Base-by-base conservation (phyloP, 192 early-diverging fungal genomes). In the Umbelopsis sp. region DNA sequence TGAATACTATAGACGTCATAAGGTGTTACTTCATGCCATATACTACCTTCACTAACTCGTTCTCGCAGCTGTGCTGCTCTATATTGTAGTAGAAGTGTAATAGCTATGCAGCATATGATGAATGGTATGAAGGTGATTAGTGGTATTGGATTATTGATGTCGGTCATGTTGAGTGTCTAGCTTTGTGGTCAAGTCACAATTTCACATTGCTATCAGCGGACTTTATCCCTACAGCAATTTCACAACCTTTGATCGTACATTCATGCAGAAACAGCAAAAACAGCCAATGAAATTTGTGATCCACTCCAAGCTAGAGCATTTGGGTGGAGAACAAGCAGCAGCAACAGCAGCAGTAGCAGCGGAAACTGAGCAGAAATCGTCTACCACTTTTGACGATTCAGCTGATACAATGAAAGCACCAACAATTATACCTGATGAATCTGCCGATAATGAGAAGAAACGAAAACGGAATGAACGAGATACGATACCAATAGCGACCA, bases 91-190 rank as follows among this genome's bases (percentile, higher is more conserved):
- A 71, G 26, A 1, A 71, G 1, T 2, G 45, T 12, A 34, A 71
- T 71, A 5, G 71, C 71, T 21, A 10, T 26, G 17, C 56, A 36
- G 29, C 71, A 71, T 34, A 71, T 49, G 16, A 71, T 36, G 1
- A 71, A 12, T 21, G 71, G 71, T 71, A 71, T 71, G 45, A 71
- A 71, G 1, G 54, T 29, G 36, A 71, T 71, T 17, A 71, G 62
- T 36, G 71, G 56, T 34, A 71, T 43, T 11, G 56, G 14, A 34
- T 62, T 62, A 32, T 62, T 62, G 3, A 14, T n/a, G 16, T 62
- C 29, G 26, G 56, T 31, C 56, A 62, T 54, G 25, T 26, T 34
- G 31, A 3, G 56, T 34, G 31, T 5, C 31, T 31, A 34, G 26
- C 7, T 4, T 49, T 49, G 47, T 1, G 47, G 8, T 17, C n/a